A percentile compares a stretch with the other conserved stretches of the same genome.
Evolutionary conservation across 306 rosid genomes (phyloP).

Genomic region (Pueraria montana): DNA sequence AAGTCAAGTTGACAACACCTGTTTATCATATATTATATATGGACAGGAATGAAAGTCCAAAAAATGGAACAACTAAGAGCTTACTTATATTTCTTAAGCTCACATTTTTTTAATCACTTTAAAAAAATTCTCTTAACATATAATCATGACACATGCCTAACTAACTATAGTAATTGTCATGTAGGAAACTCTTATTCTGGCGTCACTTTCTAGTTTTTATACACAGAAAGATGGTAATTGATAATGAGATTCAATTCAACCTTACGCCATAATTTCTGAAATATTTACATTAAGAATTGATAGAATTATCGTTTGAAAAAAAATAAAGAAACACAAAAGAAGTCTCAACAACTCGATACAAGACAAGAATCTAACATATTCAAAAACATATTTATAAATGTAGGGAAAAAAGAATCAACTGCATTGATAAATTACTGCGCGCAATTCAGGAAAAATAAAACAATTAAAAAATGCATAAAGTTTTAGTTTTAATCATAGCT

Average conservation of each 20-base stretch:
- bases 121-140: background rate
- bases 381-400: background rate
- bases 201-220: background rate
- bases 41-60: background rate
- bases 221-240: background rate
- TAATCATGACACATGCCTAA: background rate
- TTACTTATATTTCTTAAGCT: background rate
- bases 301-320: background rate
- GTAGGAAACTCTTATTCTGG: background rate
- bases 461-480: background rate
- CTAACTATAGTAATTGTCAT: background rate
- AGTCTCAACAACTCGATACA: constrained; percentile 1
- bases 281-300: background rate
- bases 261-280: background rate
- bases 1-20: constrained; percentile 30
- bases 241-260: background rate
- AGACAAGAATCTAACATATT: constrained; percentile 24
- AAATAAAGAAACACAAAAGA: background rate
- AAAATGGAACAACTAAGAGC: constrained; percentile 19
- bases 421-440: background rate
- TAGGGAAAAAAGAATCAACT: background rate
- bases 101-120: background rate
- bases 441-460: background rate
- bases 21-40: background rate
- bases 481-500: constrained; percentile 15